Evolutionary conservation across 768 basidiomycete genomes (phyloP), one percentile per base, ranked within the genome.

Genomic region (Suillus sp.): DNA sequence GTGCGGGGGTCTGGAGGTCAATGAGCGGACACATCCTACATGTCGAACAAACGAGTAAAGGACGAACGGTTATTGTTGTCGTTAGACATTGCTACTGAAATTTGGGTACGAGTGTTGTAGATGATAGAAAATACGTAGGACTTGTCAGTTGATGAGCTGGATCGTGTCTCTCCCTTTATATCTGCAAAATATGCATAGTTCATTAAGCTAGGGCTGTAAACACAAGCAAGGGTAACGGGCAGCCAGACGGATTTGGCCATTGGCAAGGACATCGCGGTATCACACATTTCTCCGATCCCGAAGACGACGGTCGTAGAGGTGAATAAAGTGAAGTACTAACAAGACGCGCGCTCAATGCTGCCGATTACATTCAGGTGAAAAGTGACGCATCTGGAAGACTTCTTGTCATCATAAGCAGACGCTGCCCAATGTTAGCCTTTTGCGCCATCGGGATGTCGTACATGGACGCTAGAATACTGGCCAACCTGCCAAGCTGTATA

Each of bases 401-500:
- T 4, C 37, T 20, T 34, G 6, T n/a, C 20, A 25, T 56, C 2
- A 27, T 25, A 27, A 10, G 25, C 55, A 56, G 22, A 27, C 4
- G 16, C 16, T 56, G 25, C 4, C 37, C 37, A 38, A 56, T 56
- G 16, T 1, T 37, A 10, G 5, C 9, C 6, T 27, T 4, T 56
- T 38, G 32, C 51, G 51, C 32, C 32, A 34, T 11, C 51, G 51
- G 16, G 9, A 37, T 38, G 18, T 5, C 55, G 18, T 38, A 56
- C 2, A 25, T n/a, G 20, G 55, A 16, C 55, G 37, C 55, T 27
- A 38, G 55, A 56, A 56, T 1, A 4, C 55, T 18, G 2, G 25
- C 37, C 55, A 56, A 56, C 55, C 16, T 56, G 37, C 37, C 55
- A 38, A 56, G 22, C 55, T 56, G 55, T 56, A 56, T 38, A 38